Evolutionary conservation across 1,284 basidiomycete species (phyloP).

Genomic region (Fistulina hepatica): DNA sequence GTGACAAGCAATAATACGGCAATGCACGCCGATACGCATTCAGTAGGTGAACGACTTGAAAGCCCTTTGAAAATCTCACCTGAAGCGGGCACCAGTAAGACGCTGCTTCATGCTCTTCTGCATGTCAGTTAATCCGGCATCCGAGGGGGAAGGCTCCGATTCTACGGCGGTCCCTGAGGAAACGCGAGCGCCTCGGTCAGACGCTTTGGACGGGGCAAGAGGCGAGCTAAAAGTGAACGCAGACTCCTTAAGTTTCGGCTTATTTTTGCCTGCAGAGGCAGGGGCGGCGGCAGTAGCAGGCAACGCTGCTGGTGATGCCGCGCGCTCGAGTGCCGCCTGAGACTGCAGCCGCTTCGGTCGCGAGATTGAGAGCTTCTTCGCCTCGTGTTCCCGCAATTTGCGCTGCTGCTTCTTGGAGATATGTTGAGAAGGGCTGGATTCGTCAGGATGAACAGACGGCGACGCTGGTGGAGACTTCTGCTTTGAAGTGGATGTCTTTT

Average conservation of each 20-base stretch:
- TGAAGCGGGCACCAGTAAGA: constrained; percentile 76
- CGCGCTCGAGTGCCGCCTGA: constrained; percentile 11
- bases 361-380: constrained; percentile 23
- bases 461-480: no score
- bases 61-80: constrained; percentile 47
- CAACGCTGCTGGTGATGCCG: no score
- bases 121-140: constrained; percentile 45
- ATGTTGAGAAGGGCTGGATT: background rate
- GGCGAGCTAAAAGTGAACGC: constrained; percentile 11
- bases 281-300: no score
- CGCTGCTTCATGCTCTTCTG: constrained; percentile 70
- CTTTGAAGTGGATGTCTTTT: constrained; percentile 14
- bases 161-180: constrained; percentile 9
- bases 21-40: constrained; percentile 6
- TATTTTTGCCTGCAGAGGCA: no score
- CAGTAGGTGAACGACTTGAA: constrained; percentile 4
- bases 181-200: no score
- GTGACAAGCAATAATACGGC: constrained; percentile 3
- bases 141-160: background rate
- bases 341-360: constrained; percentile 24
- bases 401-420: constrained; percentile 11
- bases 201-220: no score
- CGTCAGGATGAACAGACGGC: no score
- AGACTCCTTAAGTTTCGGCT: constrained; percentile 10
- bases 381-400: constrained; percentile 15